phyloP scores from a whole-genome alignment of 805 yeast genomes.

The Jamesozyma spencerorum region DNA sequence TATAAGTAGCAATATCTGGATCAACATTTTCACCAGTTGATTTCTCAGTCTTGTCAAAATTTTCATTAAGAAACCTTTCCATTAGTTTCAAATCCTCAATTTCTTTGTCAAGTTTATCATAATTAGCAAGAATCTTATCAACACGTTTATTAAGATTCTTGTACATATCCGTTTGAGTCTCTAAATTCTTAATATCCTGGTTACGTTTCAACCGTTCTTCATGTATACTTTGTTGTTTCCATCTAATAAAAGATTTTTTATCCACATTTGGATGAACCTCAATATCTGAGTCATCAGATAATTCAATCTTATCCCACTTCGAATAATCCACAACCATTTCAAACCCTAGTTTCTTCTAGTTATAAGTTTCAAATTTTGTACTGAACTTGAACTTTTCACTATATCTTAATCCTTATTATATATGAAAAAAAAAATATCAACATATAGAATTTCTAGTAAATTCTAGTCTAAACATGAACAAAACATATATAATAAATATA shows the following conservation, averaged over 20 bases:
- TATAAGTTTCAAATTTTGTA: neutral
- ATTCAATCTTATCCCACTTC: slow-evolving; percentile 94
- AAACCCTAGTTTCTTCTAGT: neutral
- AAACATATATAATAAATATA: neutral
- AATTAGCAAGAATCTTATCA: slow-evolving; percentile 43
- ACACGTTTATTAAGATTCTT: slow-evolving; percentile 63
- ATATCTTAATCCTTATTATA: too few relatives aligned
- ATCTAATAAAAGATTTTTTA: slow-evolving; percentile 78
- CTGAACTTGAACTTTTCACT: too few relatives aligned
- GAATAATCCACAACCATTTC: slow-evolving; percentile 81
- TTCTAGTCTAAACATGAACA: neutral
- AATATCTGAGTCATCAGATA: slow-evolving; percentile 92
- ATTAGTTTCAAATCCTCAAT: slow-evolving; percentile 27
- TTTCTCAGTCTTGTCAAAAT: slow-evolving; percentile 52
- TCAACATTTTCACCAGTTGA: slow-evolving; percentile 39
- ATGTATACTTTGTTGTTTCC: slow-evolving; percentile 97
- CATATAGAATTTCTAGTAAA: too few relatives aligned
- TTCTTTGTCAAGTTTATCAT: slow-evolving; percentile 22
- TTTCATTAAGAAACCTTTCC: slow-evolving; percentile 36
- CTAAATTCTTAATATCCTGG: slow-evolving; percentile 64
- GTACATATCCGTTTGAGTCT: slow-evolving; percentile 76
- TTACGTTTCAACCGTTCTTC: slow-evolving; percentile 79
- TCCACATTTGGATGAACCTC: slow-evolving; percentile 99
- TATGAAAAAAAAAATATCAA: too few relatives aligned
- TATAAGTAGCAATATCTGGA: slow-evolving; percentile 53